These are phyloP conservation scores for Mycena sanguinolenta DNA, from an alignment of 768 basidiomycete genomes.

Conservation along the genomic window DNA sequence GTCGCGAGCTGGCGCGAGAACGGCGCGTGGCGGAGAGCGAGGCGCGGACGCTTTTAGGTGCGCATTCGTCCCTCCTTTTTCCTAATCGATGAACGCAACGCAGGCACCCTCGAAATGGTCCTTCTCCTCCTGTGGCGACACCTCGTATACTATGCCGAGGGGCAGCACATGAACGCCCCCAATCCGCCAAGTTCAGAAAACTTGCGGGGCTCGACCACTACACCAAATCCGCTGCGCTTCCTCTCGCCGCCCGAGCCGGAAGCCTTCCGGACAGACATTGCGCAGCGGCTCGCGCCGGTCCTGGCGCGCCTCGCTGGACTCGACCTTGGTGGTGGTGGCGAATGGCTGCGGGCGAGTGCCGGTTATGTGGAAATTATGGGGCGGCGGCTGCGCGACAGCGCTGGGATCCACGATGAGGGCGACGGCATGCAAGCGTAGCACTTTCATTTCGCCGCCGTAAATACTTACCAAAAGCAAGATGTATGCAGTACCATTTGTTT, in stretches of 20 bases:
- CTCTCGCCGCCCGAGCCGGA: constrained; percentile 69
- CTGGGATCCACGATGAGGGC: constrained; percentile 64
- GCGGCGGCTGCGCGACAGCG: constrained; percentile 74
- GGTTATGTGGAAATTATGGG: constrained; percentile 85
- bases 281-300: constrained; percentile 65
- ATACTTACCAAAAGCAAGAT: neutral
- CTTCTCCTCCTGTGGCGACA: constrained; percentile 88
- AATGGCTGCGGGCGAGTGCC: constrained; percentile 72
- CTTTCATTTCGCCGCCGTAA: neutral
- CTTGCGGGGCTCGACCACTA: constrained; percentile 56
- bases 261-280: constrained; percentile 69
- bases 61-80: constrained; percentile 37
- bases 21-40: constrained; percentile 53
- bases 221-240: constrained; percentile 65
- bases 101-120: constrained; percentile 83
- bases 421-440: constrained; percentile 19
- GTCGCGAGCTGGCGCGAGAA: constrained; percentile 69
- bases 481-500: neutral
- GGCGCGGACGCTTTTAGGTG: constrained; percentile 71
- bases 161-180: constrained; percentile 46
- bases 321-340: constrained; percentile 65
- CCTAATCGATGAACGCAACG: neutral
- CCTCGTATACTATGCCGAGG: constrained; percentile 71
- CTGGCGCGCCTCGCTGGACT: constrained; percentile 68
- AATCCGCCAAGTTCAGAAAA: constrained; percentile 42